Evolutionary conservation across 106 monocot genomes (phyloP), one percentile per base, ranked within the genome.

Genomic region (Alisma plantagoaquatica): DNA sequence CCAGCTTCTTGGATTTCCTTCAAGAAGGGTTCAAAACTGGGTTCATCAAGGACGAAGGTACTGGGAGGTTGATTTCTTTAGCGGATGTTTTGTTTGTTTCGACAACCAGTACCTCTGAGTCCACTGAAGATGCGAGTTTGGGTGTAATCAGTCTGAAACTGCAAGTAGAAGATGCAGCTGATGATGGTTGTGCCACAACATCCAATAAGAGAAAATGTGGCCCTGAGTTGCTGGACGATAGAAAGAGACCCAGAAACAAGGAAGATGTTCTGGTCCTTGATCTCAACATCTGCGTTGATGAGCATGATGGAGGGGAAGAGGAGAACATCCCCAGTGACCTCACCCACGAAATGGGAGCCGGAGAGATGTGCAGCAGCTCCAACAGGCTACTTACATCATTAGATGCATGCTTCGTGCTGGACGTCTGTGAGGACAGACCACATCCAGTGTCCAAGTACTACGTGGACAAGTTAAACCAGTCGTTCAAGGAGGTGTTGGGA

Each of bases 281-380:
- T 22, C 70, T 96, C 10, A 81, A 96, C 68, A 64, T 84, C 43
- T 68, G 63, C 41, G 64, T 68, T 3, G 70, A 52, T 5, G 63
- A 63, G 19, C 62, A 68, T 22, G 77, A 67, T 14, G 73, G 74
- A 1, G 31, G 33, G 1, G 46, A 28, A 0, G 33, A 68, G 19
- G 75, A 73, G 1, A 72, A 58, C 15, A 51, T 60, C 0, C 64
- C 73, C 1, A 77, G 83, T 23, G 80, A 81, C 46, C 46, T 83
- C 20, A 85, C 81, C 1, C 68, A 90, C 0, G 89, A 85, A 38
- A 29, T 46, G 2, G 54, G 51, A 14, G 12, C 23, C 10, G 51
- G 46, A 1, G 61, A 72, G 11, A 33, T 51, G 41, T 18, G 57
- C 49, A 33, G n/a, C n/a, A n/a, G n/a, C n/a, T 68, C 21, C 4